Evolutionary conservation across 495 filamentous ascomycete species (phyloP), one percentile per base, ranked within the genome.

Genomic region (Talaromyces trachyspermus): DNA sequence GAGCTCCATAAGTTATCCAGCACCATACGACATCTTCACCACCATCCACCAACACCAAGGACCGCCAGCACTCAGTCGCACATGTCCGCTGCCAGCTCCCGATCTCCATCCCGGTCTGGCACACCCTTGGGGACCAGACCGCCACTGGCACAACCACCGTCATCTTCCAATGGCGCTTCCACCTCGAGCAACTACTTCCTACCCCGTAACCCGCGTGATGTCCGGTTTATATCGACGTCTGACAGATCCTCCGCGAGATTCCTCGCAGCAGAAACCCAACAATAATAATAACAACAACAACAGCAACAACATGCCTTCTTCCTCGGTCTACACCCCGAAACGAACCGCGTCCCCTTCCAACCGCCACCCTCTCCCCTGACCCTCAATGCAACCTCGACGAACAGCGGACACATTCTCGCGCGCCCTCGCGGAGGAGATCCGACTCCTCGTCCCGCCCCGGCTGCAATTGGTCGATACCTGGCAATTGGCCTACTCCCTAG

Each of bases 341-440:
- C 75, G 55, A 45, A 79, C 69, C 50, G 76, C 71, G 18, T 80
- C 77, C 0, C 78, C 78, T 17, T 80, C 80, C 60, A 75, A 80
- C 60, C 78, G 77, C 0, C 78, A 77, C 4, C 78, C 78, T 1
- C 63, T 80, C 76, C 78, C 0, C 59, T 81, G 14, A 64, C 62
- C n/a, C 70, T 81, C 17, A 57, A 4, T 56, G 64, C 56, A 43
- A 60, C 54, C 48, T 38, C 54, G 19, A 64, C 52, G 23, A 54
- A 61, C 43, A 43, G 61, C 36, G 57, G 59, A 33, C 66, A 70
- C 33, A 69, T 95, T 39, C 24, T 81, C 77, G 5, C 72, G 72
- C 40, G 73, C 80, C 5, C 67, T 98, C 10, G 92, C 92, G 2
- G 94, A 98, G 66, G 92, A 98, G 67, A 95, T 98, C 48, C 78